phyloP scores from a whole-genome alignment of 805 yeast genomes.

The Blastobotrys peoriensis region DNA sequence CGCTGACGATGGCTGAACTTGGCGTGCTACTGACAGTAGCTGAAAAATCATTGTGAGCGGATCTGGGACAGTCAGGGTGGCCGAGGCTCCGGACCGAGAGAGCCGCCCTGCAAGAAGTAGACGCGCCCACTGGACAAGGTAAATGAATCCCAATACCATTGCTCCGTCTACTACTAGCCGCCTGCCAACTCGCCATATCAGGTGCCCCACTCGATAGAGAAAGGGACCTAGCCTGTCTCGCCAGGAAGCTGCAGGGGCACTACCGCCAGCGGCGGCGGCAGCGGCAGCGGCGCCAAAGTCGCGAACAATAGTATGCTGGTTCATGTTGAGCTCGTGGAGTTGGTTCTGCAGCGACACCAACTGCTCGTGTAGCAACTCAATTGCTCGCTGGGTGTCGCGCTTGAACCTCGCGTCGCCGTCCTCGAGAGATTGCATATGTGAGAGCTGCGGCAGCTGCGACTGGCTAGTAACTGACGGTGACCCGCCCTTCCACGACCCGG shows the following conservation, averaged over 20 bases:
- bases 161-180: conserved; percentile 1
- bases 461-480: neutral
- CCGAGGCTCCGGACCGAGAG: neutral
- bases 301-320: neutral
- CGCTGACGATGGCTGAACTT: neutral
- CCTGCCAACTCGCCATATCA: conserved; percentile 12
- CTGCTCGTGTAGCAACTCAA: conserved; percentile 25
- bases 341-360: conserved; percentile 18
- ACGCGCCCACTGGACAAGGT: conserved; percentile 1
- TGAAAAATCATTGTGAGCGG: neutral
- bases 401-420: conserved; percentile 18
- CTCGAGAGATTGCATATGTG: conserved; percentile 2
- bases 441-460: neutral
- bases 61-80: neutral
- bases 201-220: neutral
- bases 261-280: neutral
- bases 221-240: neutral
- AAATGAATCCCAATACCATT: neutral
- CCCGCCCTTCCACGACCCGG: neutral
- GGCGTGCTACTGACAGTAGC: neutral
- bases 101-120: neutral
- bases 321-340: conserved; percentile 4
- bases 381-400: conserved; percentile 23
- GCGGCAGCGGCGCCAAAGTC: neutral
- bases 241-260: neutral